Evolutionary conservation across 805 yeast species (phyloP).

Genomic region (Lachancea lanzarotensis): DNA sequence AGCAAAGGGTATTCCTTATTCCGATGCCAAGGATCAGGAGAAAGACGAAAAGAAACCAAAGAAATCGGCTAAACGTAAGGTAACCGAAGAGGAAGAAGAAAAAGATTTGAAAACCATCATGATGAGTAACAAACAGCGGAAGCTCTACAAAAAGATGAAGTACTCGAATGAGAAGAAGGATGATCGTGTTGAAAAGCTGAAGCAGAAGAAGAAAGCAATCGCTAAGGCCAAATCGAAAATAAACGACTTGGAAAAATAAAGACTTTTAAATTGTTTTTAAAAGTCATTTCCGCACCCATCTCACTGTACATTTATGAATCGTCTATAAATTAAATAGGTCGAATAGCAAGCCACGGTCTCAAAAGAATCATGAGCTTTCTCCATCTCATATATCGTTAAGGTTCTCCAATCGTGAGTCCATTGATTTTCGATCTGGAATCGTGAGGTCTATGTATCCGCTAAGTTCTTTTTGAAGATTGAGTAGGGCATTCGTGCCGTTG

Average conservation of each 20-base stretch:
- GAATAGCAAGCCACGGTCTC: conserved; percentile 1
- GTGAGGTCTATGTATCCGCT: conserved; percentile 60
- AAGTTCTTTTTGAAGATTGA: conserved; percentile 57
- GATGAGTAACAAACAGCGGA: conserved; percentile 97
- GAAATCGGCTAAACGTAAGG: conserved; percentile 34
- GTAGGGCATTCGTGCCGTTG: conserved; percentile 56
- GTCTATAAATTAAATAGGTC: conserved; percentile 2
- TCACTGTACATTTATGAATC: conserved; percentile 8
- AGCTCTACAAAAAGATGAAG: conserved; percentile 91
- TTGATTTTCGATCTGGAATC: conserved; percentile 69
- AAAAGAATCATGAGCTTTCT: not conserved
- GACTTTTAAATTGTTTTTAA: not conserved
- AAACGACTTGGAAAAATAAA: conserved; percentile 25
- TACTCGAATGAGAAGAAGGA: conserved; percentile 81
- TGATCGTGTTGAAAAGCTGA: conserved; percentile 59
- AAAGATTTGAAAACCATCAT: conserved; percentile 89
- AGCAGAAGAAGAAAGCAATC: conserved; percentile 62
- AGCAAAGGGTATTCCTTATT: conserved; percentile 76
- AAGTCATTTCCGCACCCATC: conserved; percentile 1
- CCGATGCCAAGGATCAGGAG: conserved; percentile 43
- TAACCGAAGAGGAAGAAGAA: conserved; percentile 58
- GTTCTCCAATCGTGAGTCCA: conserved; percentile 63
- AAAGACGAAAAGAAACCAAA: conserved; percentile 28
- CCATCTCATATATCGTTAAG: conserved; percentile 9
- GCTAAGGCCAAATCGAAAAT: conserved; percentile 54